Conservation (phyloP, 352 stramenopile species). For the Phytophthora chlamydospora region DNA sequence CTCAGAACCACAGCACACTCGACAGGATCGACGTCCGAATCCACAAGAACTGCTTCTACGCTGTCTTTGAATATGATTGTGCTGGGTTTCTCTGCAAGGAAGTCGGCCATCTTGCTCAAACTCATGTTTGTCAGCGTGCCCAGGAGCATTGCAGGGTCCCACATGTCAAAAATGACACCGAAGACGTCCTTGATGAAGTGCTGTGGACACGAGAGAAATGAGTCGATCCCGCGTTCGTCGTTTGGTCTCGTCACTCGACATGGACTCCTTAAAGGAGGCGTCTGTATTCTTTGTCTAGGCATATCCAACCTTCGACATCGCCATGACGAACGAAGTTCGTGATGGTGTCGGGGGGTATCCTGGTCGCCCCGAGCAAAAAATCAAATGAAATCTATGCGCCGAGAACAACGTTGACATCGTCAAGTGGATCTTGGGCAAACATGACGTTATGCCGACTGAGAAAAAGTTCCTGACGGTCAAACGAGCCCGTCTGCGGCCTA, state of each 20-base stretch:
- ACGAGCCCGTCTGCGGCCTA: not conserved
- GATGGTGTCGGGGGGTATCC: too few species aligned
- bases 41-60: constrained; percentile 11
- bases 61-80: constrained; percentile 11
- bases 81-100: constrained; percentile 15
- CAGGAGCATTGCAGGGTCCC: constrained; percentile 12
- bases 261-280: too few species aligned
- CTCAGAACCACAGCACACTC: constrained; percentile 17
- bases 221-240: not conserved
- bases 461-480: constrained; percentile 23
- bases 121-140: not conserved
- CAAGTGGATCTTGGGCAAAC: constrained; percentile 21
- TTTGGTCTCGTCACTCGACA: constrained; percentile 1
- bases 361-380: too few species aligned
- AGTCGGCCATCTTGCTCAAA: constrained; percentile 5
- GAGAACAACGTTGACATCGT: constrained; percentile 23
- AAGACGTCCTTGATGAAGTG: constrained; percentile 7
- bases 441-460: constrained; percentile 42
- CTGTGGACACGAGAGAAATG: constrained; percentile 13
- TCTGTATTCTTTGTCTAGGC: too few species aligned
- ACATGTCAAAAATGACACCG: constrained; percentile 3
- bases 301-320: too few species aligned
- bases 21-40: constrained; percentile 14
- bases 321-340: too few species aligned
- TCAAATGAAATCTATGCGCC: too few species aligned